Evolutionary conservation across 176 grass and related monocot species (phyloP).

Genomic region (Pontederia crassipes): DNA sequence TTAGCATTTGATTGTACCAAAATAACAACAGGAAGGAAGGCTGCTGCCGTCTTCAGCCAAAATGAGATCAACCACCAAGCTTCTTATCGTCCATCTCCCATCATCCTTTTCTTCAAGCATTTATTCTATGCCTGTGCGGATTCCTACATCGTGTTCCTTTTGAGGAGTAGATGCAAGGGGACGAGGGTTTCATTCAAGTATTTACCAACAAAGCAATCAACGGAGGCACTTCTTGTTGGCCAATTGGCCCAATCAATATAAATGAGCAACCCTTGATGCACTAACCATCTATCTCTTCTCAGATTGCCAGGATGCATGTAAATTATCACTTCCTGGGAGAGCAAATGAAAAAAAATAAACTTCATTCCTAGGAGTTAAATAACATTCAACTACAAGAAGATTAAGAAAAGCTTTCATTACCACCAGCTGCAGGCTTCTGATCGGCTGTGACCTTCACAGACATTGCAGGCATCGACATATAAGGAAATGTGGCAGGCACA

Average conservation of each 20-base stretch:
- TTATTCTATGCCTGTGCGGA: too few relatives aligned
- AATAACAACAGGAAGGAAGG: too few relatives aligned
- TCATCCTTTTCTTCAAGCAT: too few relatives aligned
- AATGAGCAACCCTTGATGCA: background rate
- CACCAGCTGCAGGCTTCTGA: slow-evolving; percentile 84
- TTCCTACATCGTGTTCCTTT: too few relatives aligned
- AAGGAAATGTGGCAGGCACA: slow-evolving; percentile 40
- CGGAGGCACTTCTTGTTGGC: too few relatives aligned
- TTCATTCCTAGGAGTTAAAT: background rate
- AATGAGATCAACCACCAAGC: too few relatives aligned
- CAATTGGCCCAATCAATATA: background rate
- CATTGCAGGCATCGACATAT: slow-evolving; percentile 32
- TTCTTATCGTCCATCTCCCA: too few relatives aligned
- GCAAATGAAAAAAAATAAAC: background rate
- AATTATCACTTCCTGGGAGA: slow-evolving; percentile 4
- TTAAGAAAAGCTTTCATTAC: slow-evolving; percentile 24
- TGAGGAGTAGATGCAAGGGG: too few relatives aligned
- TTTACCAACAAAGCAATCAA: too few relatives aligned
- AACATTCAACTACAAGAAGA: background rate
- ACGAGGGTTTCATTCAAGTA: too few relatives aligned
- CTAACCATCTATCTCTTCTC: slow-evolving; percentile 5
- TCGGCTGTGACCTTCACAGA: slow-evolving; percentile 47
- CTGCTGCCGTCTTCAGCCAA: too few relatives aligned
- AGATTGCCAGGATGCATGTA: slow-evolving; percentile 6
- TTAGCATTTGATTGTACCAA: background rate